These are phyloP conservation scores for Saksenaea vasiformis DNA, from an alignment of 371 early-diverging fungal species.

Conservation along the genomic window DNA sequence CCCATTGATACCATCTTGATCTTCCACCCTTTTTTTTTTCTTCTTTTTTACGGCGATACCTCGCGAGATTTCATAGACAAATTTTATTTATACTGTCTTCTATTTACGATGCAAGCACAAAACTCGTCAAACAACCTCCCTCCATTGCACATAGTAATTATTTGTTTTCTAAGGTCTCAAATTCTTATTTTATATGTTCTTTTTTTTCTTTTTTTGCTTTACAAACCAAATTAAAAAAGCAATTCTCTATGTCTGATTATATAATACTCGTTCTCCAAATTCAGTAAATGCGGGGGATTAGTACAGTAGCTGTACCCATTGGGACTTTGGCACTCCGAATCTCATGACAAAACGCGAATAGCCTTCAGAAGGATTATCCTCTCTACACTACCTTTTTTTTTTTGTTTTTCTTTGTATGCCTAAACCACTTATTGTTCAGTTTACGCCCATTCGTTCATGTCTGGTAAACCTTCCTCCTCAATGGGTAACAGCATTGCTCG, in stretches of 20 bases:
- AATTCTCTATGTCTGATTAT: not conserved
- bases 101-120: conserved; percentile 4
- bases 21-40: conserved; percentile 3
- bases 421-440: conserved; percentile 58
- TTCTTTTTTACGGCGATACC: conserved; percentile 2
- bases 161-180: conserved; percentile 3
- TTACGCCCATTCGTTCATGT: conserved; percentile 61
- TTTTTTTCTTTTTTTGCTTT: not conserved
- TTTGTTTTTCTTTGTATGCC: conserved; percentile 36
- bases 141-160: conserved; percentile 4
- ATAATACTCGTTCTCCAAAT: no score
- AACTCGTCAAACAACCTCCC: not conserved
- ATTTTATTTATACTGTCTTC: not conserved
- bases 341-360: conserved; percentile 11
- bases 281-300: not conserved
- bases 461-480: conserved; percentile 66
- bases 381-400: not conserved
- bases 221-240: not conserved
- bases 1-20: not conserved
- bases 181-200: not conserved
- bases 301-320: not conserved
- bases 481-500: conserved; percentile 68
- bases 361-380: not conserved
- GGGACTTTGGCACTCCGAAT: conserved; percentile 11
- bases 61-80: conserved; percentile 1